Evolutionary conservation across 2,329 filamentous ascomycete species (phyloP), one percentile per base, ranked within the genome.

Genomic region (Neocatenulostroma microsporum): DNA sequence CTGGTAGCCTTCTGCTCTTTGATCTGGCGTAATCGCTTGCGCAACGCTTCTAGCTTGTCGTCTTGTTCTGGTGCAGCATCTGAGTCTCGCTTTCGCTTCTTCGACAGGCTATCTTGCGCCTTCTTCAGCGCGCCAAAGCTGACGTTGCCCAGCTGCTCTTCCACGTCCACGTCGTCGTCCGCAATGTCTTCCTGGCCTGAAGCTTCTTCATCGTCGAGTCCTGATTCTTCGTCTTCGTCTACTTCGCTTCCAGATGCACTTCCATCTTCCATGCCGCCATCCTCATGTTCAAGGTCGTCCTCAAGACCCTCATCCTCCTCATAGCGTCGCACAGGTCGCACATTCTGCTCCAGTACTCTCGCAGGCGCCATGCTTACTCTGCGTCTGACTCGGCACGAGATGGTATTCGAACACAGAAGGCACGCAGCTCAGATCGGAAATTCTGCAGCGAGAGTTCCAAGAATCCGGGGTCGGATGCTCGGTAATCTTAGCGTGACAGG

Each of bases 121-220:
- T 85, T 84, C 46, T 84, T 85, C 26, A 95, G 70, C n/a, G 84
- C 84, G 45, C 87, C 88, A 54, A 96, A 95, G 17, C 87, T 91
- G 47, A 95, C 77, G 42, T 68, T 70, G 51, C 67, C 70, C 40
- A 80, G 61, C 21, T 64, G 57, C 11, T 63, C 57, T 32, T 67
- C 55, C 17, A 66, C 61, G 37, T 68, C 60, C 2, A 60, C 57
- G 24, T n/a, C n/a, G n/a, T n/a, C n/a, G n/a, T n/a, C n/a, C n/a
- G n/a, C n/a, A n/a, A n/a, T n/a, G n/a, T n/a, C n/a, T n/a, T n/a
- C n/a, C n/a, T n/a, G n/a, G n/a, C n/a, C n/a, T n/a, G n/a, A n/a
- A n/a, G n/a, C n/a, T 14, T 36, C 42, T 27, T 40, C n/a, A n/a
- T n/a, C 41, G 12, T 45, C 41, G n/a, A n/a, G 32, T 14, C 11